Evolutionary conservation across 176 grass and related monocot species (phyloP).

Genomic region (Phoenix roebelenii): DNA sequence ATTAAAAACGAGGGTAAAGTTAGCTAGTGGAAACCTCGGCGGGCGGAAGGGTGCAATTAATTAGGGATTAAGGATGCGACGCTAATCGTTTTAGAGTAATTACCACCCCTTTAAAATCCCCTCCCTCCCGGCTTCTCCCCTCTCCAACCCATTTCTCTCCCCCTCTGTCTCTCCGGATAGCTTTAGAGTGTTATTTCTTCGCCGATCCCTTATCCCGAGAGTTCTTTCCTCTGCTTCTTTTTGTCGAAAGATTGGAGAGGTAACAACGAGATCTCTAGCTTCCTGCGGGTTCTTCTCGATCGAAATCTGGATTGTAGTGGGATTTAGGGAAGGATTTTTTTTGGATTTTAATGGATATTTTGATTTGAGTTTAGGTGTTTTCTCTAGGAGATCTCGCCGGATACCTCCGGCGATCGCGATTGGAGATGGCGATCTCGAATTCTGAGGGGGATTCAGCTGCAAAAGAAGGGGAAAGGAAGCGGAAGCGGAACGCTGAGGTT

Average conservation of each 20-base stretch:
- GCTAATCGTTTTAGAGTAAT: slow-evolving; percentile 13
- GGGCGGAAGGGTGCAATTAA: neutral
- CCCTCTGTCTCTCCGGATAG: neutral
- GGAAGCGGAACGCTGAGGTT: slow-evolving; percentile 26
- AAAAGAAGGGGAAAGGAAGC: slow-evolving; percentile 23
- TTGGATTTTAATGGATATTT: no score
- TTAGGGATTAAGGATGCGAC: slow-evolving; percentile 24
- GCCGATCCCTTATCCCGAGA: no score
- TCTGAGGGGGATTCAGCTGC: slow-evolving; percentile 23
- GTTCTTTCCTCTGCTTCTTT: no score
- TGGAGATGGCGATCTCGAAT: slow-evolving; percentile 30
- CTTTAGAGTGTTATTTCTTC: no score
- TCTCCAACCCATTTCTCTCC: slow-evolving; percentile 2
- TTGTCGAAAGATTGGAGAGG: no score
- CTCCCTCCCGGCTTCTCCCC: neutral
- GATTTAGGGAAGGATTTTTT: no score
- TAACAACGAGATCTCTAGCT: no score
- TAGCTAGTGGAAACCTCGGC: no score
- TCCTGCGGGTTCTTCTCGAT: no score
- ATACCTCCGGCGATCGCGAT: neutral
- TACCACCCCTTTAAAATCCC: slow-evolving; percentile 40
- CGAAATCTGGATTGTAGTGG: no score
- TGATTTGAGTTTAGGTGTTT: neutral
- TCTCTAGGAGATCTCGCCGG: no score
- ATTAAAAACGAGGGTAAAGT: no score